phyloP scores from a whole-genome alignment of 148 eudicot genomes.

The Oxyria digyna region DNA sequence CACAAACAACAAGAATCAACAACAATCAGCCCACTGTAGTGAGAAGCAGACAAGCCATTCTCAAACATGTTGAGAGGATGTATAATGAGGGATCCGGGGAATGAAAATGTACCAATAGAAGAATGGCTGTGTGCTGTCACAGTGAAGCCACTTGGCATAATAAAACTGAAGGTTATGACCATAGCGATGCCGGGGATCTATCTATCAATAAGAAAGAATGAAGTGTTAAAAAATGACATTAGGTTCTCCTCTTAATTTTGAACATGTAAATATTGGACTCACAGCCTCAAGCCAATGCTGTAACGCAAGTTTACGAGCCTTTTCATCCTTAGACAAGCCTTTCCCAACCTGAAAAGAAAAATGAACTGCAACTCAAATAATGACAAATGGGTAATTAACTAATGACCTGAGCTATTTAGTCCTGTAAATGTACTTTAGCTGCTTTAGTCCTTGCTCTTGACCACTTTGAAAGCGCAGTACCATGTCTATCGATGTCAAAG shows the following conservation, averaged over 20 bases:
- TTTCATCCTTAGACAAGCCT: constrained; percentile 48
- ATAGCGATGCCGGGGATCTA: constrained; percentile 90
- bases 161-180: constrained; percentile 86
- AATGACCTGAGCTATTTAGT: neutral
- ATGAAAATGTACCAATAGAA: constrained; percentile 47
- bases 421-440: constrained; percentile 29
- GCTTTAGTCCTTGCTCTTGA: constrained; percentile 56
- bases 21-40: too few species aligned
- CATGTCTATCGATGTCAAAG: constrained; percentile 40
- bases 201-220: constrained; percentile 26
- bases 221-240: neutral
- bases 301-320: constrained; percentile 53
- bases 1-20: too few species aligned
- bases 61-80: too few species aligned
- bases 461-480: constrained; percentile 45
- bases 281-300: constrained; percentile 73
- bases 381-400: neutral
- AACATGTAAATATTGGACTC: constrained; percentile 12
- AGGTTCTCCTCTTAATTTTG: neutral
- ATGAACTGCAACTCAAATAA: neutral
- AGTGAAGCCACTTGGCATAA: constrained; percentile 66
- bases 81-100: too few species aligned
- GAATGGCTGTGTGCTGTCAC: constrained; percentile 72
- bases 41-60: too few species aligned
- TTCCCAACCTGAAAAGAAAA: constrained; percentile 34